Percentiles rank a stretch among this genome's conserved stretches.
Evolutionary conservation across 2,329 filamentous ascomycete genomes (phyloP).

Genomic region (Massarina eburnea): DNA sequence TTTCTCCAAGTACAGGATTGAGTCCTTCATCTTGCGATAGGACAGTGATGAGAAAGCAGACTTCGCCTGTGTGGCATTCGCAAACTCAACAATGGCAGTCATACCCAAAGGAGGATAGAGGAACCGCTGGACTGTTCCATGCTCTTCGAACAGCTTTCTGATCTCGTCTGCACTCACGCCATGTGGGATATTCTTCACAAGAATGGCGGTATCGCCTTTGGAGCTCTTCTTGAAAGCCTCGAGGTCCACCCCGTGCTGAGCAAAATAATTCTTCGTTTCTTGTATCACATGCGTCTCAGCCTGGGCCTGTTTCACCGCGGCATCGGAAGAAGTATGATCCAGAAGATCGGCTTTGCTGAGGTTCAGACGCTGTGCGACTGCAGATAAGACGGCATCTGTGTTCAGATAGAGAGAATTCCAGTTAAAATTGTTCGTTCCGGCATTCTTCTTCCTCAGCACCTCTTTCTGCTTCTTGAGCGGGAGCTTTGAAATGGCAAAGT

Average conservation of each 20-base stretch:
- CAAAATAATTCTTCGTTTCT: constrained; percentile 92
- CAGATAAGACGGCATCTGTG: constrained; percentile 87
- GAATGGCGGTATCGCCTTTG: constrained; percentile 81
- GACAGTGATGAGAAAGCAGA: constrained; percentile 82
- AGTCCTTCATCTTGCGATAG: constrained; percentile 88
- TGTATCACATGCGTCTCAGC: constrained; percentile 96
- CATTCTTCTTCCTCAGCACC: constrained; percentile 81
- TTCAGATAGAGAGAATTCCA: constrained; percentile 99
- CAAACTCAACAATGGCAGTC: constrained; percentile 90
- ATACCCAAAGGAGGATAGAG: constrained; percentile 92
- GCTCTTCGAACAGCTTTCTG: constrained; percentile 78
- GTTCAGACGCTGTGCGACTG: constrained; percentile 81
- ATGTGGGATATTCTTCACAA: constrained; percentile 94
- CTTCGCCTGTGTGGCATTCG: constrained; percentile 75
- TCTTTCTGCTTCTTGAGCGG: constrained; percentile 93
- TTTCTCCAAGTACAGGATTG: constrained; percentile 89
- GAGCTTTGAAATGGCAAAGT: constrained; percentile 85
- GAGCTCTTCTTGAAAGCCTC: constrained; percentile 85
- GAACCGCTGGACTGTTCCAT: constrained; percentile 77
- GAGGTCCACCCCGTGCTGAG: constrained; percentile 83
- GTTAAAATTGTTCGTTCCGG: constrained; percentile 78
- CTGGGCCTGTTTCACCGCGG: constrained; percentile 93
- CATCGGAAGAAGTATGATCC: constrained; percentile 93
- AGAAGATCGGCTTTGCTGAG: constrained; percentile 89
- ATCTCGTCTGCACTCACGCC: constrained; percentile 79